phyloP scores from a whole-genome alignment of 2,329 filamentous ascomycete genomes.

The Nannizzia gypsea region DNA sequence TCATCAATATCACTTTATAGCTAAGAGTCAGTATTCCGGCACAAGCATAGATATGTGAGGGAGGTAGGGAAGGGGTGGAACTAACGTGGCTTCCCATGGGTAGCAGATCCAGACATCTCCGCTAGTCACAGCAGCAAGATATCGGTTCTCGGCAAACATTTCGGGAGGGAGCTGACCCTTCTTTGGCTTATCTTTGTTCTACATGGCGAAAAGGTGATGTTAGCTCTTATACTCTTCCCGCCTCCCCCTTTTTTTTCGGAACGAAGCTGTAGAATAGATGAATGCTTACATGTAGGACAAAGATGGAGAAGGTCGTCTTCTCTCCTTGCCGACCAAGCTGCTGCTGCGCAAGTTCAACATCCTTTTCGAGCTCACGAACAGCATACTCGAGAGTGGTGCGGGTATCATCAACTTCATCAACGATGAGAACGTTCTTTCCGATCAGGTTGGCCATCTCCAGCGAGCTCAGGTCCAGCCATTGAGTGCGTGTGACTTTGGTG shows the following conservation, averaged over 20 bases:
- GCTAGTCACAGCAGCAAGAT: constrained; percentile 76
- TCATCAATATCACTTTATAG: constrained; percentile 64
- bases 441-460: constrained; percentile 81
- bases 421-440: constrained; percentile 82
- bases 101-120: constrained; percentile 98
- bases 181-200: constrained; percentile 97
- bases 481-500: constrained; percentile 90
- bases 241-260: neutral
- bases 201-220: constrained; percentile 2
- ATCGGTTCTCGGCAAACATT: constrained; percentile 61
- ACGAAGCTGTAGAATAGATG: neutral
- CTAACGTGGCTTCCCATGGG: constrained; percentile 81
- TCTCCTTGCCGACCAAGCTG: constrained; percentile 55
- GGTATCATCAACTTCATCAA: constrained; percentile 93
- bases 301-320: constrained; percentile 83
- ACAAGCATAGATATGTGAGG: neutral
- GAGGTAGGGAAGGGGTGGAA: constrained; percentile 13
- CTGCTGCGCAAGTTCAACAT: constrained; percentile 69
- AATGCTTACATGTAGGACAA: constrained; percentile 73
- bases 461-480: constrained; percentile 88
- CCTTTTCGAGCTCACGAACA: constrained; percentile 85
- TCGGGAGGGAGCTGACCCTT: constrained; percentile 72
- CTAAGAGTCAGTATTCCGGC: neutral
- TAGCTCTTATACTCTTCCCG: too few relatives aligned
- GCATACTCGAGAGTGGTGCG: constrained; percentile 90